Percentiles rank a stretch among this genome's conserved stretches.
These are phyloP conservation scores for Carex pumila DNA, from an alignment of 176 grass and related monocot species.

Conservation along the genomic window DNA sequence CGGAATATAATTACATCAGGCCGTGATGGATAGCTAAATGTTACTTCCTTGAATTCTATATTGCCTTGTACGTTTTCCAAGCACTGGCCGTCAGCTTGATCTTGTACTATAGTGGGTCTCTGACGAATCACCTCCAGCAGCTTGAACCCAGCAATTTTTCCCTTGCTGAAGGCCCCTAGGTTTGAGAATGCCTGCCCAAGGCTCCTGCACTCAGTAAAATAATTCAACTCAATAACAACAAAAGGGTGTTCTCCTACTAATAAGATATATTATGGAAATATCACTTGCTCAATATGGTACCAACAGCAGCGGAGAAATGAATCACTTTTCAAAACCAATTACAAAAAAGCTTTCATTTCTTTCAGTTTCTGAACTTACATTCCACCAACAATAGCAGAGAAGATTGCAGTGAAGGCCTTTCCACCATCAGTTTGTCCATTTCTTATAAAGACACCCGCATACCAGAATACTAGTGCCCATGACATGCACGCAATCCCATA, in stretches of 20 bases:
- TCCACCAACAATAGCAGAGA: slow-evolving; percentile 93
- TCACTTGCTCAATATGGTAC: not conserved
- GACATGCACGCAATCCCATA: slow-evolving; percentile 98
- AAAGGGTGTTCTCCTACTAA: not conserved
- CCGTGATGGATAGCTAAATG: slow-evolving; percentile 95
- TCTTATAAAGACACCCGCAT: slow-evolving; percentile 92
- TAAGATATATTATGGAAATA: slow-evolving; percentile 4
- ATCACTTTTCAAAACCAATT: not conserved
- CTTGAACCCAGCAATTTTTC: slow-evolving; percentile 94
- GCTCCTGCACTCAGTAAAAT: slow-evolving; percentile 51
- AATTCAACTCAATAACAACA: not conserved
- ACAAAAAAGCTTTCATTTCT: not conserved
- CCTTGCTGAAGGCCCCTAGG: slow-evolving; percentile 97
- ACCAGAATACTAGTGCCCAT: slow-evolving; percentile 98
- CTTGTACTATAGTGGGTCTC: slow-evolving; percentile 80
- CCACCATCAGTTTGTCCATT: slow-evolving; percentile 87
- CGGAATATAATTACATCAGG: slow-evolving; percentile 94
- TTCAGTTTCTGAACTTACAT: slow-evolving; percentile 45
- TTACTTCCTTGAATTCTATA: slow-evolving; percentile 97
- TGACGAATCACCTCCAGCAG: slow-evolving; percentile 83
- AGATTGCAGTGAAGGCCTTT: slow-evolving; percentile 93
- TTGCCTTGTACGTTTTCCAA: slow-evolving; percentile 91
- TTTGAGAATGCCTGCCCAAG: slow-evolving; percentile 98
- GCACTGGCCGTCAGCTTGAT: slow-evolving; percentile 73
- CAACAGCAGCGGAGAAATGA: not conserved